Conservation (phyloP, 2,329 filamentous ascomycete genomes). For the Botryotinia globosa region DNA sequence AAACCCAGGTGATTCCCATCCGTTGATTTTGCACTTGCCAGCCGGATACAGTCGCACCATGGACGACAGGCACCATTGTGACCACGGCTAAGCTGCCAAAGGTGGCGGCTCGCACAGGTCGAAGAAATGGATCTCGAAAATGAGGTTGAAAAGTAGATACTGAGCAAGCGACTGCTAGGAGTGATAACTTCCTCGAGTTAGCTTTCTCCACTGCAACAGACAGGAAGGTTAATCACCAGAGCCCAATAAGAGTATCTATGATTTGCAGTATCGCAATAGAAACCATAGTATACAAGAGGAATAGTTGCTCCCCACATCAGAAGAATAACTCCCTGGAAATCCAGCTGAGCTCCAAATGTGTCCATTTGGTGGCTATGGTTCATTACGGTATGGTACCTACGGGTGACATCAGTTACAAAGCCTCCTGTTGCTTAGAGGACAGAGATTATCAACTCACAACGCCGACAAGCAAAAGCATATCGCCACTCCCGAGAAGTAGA, state of each 20-base stretch:
- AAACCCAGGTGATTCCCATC: constrained; percentile 44
- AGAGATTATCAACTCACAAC: constrained; percentile 36
- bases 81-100: constrained; percentile 45
- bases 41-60: constrained; percentile 40
- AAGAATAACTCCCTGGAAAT: constrained; percentile 59
- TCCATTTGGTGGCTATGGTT: constrained; percentile 52
- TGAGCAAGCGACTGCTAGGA: constrained; percentile 41
- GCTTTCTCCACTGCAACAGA: neutral
- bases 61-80: constrained; percentile 43
- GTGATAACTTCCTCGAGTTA: constrained; percentile 7
- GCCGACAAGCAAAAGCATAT: constrained; percentile 48
- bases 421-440: neutral
- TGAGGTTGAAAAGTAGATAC: constrained; percentile 40
- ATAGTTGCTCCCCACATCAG: constrained; percentile 62
- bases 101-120: constrained; percentile 42
- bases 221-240: constrained; percentile 23
- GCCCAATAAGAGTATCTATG: constrained; percentile 6
- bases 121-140: constrained; percentile 42
- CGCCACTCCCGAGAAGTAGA: constrained; percentile 46
- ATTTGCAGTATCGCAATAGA: constrained; percentile 38
- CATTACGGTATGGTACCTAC: constrained; percentile 55
- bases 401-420: constrained; percentile 20
- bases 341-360: constrained; percentile 54
- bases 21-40: constrained; percentile 39
- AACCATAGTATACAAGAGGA: constrained; percentile 54